phyloP scores from a whole-genome alignment of 495 filamentous ascomycete species.

The Hypoxylon lienhwacheense region DNA sequence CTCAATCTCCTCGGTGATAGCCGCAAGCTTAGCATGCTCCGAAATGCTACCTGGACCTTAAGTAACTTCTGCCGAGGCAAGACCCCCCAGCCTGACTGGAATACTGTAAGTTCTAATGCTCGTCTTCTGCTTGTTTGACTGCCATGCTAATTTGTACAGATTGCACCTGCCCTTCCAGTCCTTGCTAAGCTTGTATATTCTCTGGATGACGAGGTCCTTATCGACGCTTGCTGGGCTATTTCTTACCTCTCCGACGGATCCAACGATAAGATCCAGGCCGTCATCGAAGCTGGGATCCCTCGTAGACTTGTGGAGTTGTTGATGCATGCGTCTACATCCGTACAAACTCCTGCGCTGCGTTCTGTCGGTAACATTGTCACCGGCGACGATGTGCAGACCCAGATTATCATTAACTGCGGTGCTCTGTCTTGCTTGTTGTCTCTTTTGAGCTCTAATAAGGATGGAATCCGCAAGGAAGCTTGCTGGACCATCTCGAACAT shows the following conservation, averaged over 20 bases:
- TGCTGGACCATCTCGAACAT: constrained; percentile 99
- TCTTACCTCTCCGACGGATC: constrained; percentile 98
- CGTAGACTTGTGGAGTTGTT: constrained; percentile 95
- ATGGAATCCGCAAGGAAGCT: constrained; percentile 98
- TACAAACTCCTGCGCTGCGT: constrained; percentile 95
- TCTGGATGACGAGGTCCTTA: constrained; percentile 96
- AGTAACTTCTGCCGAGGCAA: constrained; percentile 99
- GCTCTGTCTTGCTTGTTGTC: constrained; percentile 88
- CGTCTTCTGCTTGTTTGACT: not conserved
- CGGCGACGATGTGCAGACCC: constrained; percentile 97
- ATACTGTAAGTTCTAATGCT: constrained; percentile 66
- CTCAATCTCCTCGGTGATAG: constrained; percentile 90
- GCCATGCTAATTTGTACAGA: constrained; percentile 56
- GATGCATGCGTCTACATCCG: constrained; percentile 98
- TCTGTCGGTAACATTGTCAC: constrained; percentile 99
- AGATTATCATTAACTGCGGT: constrained; percentile 99
- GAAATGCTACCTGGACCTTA: constrained; percentile 98
- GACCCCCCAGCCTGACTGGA: constrained; percentile 98
- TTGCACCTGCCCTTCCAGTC: constrained; percentile 92
- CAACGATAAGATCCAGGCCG: constrained; percentile 99
- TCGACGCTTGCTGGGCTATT: constrained; percentile 99
- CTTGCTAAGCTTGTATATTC: constrained; percentile 98
- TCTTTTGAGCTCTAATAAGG: constrained; percentile 92
- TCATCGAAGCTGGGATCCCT: constrained; percentile 97
- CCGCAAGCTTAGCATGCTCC: constrained; percentile 98